Conservation (phyloP, 352 stramenopile species). For the Pythium dissotocum region DNA sequence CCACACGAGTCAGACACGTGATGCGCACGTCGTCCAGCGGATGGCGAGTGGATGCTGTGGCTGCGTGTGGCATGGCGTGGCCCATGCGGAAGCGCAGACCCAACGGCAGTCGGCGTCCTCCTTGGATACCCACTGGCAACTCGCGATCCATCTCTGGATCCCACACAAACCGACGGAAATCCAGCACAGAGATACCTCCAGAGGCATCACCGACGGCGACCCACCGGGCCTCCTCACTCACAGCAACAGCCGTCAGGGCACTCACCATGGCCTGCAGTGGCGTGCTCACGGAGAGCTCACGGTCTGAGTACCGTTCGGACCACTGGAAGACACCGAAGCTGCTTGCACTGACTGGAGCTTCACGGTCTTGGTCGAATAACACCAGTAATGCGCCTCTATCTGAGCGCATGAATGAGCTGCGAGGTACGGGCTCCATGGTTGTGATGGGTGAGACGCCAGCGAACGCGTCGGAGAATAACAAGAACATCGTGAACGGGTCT, state of each 20-base stretch:
- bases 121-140: background rate
- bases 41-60: conserved; percentile 24
- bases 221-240: conserved; percentile 40
- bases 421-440: background rate
- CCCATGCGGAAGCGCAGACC: conserved; percentile 35
- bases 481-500: conserved; percentile 28
- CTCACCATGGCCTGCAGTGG: conserved; percentile 22
- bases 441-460: background rate
- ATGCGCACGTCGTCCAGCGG: conserved; percentile 40
- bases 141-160: background rate
- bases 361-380: conserved; percentile 22
- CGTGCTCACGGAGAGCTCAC: conserved; percentile 39
- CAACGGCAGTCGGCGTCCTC: conserved; percentile 34
- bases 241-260: conserved; percentile 20
- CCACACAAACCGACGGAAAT: conserved; percentile 36
- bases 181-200: conserved; percentile 37
- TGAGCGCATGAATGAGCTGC: background rate
- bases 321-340: conserved; percentile 50
- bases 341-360: conserved; percentile 3
- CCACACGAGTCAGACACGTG: conserved; percentile 4
- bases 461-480: conserved; percentile 38
- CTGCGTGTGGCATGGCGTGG: conserved; percentile 6
- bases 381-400: conserved; percentile 39
- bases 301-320: conserved; percentile 57
- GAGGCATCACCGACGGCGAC: conserved; percentile 29